Conservation (phyloP, 2,329 filamentous ascomycete species). For the Neurospora sp. region DNA sequence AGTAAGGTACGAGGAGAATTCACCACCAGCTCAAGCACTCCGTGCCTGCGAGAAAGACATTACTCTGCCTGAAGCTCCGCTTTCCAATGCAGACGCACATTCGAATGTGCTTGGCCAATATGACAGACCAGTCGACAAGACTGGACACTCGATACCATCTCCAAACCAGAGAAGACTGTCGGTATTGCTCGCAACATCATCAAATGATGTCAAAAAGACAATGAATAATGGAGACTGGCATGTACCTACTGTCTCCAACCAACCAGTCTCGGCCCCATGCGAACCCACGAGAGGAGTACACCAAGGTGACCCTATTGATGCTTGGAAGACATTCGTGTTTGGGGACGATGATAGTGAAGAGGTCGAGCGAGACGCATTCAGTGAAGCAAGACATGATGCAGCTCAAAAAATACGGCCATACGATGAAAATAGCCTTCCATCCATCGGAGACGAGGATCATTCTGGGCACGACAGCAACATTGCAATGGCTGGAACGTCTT, state of each 20-base stretch:
- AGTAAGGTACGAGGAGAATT: neutral
- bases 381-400: slow-evolving; percentile 16
- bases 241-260: neutral
- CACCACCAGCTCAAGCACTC: neutral
- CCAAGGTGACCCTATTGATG: slow-evolving; percentile 10
- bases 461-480: slow-evolving; percentile 6
- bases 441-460: neutral
- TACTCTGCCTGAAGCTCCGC: neutral
- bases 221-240: neutral
- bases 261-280: neutral
- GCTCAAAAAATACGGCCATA: slow-evolving; percentile 11
- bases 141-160: neutral
- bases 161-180: neutral
- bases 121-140: neutral
- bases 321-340: slow-evolving; percentile 21
- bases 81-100: neutral
- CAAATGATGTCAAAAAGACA: neutral
- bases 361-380: slow-evolving; percentile 9
- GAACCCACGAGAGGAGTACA: neutral
- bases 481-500: slow-evolving; percentile 7
- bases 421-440: neutral
- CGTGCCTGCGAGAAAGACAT: neutral
- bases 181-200: neutral
- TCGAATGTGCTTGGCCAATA: neutral
- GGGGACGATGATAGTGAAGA: slow-evolving; percentile 14